phyloP scores from a whole-genome alignment of 768 basidiomycete species.

The Suillus luteus region DNA sequence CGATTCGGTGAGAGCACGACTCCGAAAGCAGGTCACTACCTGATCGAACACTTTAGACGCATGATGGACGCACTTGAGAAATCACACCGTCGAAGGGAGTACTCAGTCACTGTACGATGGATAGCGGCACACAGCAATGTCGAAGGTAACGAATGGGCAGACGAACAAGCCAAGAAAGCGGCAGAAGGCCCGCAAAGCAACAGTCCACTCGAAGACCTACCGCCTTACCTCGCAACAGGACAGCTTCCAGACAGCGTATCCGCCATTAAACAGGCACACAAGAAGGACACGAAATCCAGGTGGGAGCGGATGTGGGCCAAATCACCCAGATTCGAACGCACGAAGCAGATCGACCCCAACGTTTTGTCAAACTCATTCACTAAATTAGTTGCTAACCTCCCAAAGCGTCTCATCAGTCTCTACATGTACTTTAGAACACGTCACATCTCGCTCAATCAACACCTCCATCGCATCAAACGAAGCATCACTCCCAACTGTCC shows the following conservation, averaged over 20 bases:
- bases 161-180: conserved; percentile 7
- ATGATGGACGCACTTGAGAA: neutral
- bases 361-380: neutral
- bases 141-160: conserved; percentile 4
- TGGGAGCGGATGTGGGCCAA: conserved; percentile 4
- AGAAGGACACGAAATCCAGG: neutral
- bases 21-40: neutral
- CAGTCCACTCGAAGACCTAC: neutral
- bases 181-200: neutral
- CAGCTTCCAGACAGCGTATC: neutral
- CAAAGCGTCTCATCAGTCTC: conserved; percentile 22
- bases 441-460: conserved; percentile 32
- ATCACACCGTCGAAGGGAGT: too few relatives aligned
- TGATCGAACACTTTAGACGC: neutral
- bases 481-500: conserved; percentile 19
- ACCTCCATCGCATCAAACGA: conserved; percentile 32
- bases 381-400: conserved; percentile 13
- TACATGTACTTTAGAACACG: conserved; percentile 30
- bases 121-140: conserved; percentile 6
- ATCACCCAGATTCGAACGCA: conserved; percentile 1
- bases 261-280: conserved; percentile 3
- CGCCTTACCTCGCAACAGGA: neutral
- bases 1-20: neutral
- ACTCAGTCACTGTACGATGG: conserved; percentile 1
- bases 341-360: neutral